Base-by-base conservation (phyloP, 257 asterid genomes). In the Solanum tarapatanum region DNA sequence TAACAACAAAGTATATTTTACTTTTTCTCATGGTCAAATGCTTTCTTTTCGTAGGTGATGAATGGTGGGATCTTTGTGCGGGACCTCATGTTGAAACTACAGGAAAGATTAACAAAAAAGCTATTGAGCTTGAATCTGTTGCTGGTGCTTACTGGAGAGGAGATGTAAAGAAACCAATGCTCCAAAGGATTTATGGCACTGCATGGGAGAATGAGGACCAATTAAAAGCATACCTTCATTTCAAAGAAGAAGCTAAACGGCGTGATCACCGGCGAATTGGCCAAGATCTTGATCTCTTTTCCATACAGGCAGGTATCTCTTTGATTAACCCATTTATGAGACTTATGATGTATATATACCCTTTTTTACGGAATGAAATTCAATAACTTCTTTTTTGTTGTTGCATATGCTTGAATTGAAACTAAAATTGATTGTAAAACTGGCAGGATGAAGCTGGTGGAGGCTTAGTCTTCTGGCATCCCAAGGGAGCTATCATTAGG, bases 61-160 rank as follows among this genome's bases (percentile, higher is more conserved):
- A 97, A 90, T 97, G 99, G 99, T 97, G 99, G 99, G 98, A 95
- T 92, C 98, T 97, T 90, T 97, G 99, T 94, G 99, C 98, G 82
- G 99, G 99, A 79, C 99, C 98, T 87, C 99, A 97, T 93, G 98
- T 97, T 86, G 99, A 97, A 91, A 91, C 97, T 89, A 97, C 99
- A 77, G 99, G 98, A 76, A 89, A 93, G 77, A 97, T 97, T 87
- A 93, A 93, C 89, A 94, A 92, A 87, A 97, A 94, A 90, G 98
- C 98, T 86, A 90, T 97, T 64, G 96, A 94, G 75, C 99, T 97
- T 84, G 99, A 97, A 90, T 97, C 98, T 76, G 98, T 97, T 89
- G 99, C 99, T 87, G 99, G 99, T 90, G 99, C 99, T 85, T 97
- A 97, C 93, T 97, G 99, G 99, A 93, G 99, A 92, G 98, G 99